A percentile compares a stretch with the other conserved stretches of the same genome.
phyloP scores from a whole-genome alignment of 768 basidiomycete genomes.

The Lyophyllum semitale region DNA sequence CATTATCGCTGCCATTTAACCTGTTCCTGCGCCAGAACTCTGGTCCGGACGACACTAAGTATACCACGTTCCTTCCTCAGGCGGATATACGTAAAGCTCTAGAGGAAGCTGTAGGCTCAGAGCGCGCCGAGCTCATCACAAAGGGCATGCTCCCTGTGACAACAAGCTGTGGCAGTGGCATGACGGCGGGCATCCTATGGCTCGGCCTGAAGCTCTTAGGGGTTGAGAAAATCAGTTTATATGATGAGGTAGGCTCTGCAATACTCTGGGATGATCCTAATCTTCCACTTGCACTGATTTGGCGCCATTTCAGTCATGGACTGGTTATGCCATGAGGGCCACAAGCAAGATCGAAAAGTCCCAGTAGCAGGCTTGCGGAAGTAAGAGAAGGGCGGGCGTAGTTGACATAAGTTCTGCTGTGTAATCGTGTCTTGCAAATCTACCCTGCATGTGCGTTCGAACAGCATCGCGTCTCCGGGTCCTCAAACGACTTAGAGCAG shows the following conservation, averaged over 20 bases:
- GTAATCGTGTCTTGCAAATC: background rate
- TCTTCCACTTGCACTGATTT: slow-evolving; percentile 2
- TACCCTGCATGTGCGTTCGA: background rate
- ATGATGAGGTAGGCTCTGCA: slow-evolving; percentile 79
- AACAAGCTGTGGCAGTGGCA: slow-evolving; percentile 91
- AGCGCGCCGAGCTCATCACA: slow-evolving; percentile 56
- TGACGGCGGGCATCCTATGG: slow-evolving; percentile 97
- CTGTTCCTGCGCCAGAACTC: slow-evolving; percentile 56
- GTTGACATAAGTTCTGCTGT: no score
- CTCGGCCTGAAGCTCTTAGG: slow-evolving; percentile 80
- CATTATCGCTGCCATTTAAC: slow-evolving; percentile 83
- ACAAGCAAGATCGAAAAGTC: slow-evolving; percentile 64
- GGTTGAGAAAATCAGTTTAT: slow-evolving; percentile 65
- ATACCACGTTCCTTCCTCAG: slow-evolving; percentile 60
- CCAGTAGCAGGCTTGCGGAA: background rate
- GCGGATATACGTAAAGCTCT: slow-evolving; percentile 63
- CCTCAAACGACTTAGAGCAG: no score
- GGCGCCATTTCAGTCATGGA: slow-evolving; percentile 78
- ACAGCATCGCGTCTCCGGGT: no score
- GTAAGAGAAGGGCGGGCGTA: no score
- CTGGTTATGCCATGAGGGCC: slow-evolving; percentile 81
- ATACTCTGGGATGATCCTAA: background rate
- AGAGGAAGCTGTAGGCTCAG: slow-evolving; percentile 60
- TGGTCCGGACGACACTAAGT: slow-evolving; percentile 44
- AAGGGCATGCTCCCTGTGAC: slow-evolving; percentile 63